A percentile compares a stretch with the other conserved stretches of the same genome.
Evolutionary conservation across 2,329 filamentous ascomycete species (phyloP).

Genomic region (Zasmidium angulare): DNA sequence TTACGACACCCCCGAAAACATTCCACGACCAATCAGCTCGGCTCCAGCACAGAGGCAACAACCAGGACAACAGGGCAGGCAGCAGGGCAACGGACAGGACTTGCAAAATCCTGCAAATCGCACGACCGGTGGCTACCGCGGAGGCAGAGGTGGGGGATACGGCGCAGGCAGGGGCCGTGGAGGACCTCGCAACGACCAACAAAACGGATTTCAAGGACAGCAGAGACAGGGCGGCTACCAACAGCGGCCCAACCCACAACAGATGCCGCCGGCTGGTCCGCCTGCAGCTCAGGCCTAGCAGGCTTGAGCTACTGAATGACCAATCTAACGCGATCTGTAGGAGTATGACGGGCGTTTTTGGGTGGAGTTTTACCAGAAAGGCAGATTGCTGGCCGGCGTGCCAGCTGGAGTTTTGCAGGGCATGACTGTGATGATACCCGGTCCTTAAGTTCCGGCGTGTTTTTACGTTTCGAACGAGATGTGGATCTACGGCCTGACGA

Average conservation of each 20-base stretch:
- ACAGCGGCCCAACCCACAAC: slow-evolving; percentile 28
- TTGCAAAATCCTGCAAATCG: slow-evolving; percentile 36
- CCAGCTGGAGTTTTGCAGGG: slow-evolving; percentile 27
- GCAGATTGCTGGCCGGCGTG: slow-evolving; percentile 29
- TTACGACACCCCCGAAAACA: slow-evolving; percentile 93
- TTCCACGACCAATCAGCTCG: slow-evolving; percentile 76
- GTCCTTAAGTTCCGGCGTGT: slow-evolving; percentile 29
- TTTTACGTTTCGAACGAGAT: slow-evolving; percentile 21
- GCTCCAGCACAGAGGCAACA: slow-evolving; percentile 37
- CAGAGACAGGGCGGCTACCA: slow-evolving; percentile 32
- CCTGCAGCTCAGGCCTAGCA: slow-evolving; percentile 31
- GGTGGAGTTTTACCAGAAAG: slow-evolving; percentile 18
- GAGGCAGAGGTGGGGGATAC: slow-evolving; percentile 34
- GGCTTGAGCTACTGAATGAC: slow-evolving; percentile 15
- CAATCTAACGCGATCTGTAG: slow-evolving; percentile 25
- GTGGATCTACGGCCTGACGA: slow-evolving; percentile 15
- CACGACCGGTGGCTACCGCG: slow-evolving; percentile 31
- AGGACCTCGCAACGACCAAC: slow-evolving; percentile 33
- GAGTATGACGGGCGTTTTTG: slow-evolving; percentile 24
- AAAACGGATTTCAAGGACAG: slow-evolving; percentile 33
- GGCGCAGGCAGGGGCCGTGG: slow-evolving; percentile 30
- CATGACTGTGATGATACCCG: slow-evolving; percentile 31
- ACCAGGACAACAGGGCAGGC: slow-evolving; percentile 30
- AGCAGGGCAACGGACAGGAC: slow-evolving; percentile 37
- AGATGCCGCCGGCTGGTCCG: slow-evolving; percentile 30